Conservation (phyloP, 164 flowering plant genomes). For the Houttuynia cordata region DNA sequence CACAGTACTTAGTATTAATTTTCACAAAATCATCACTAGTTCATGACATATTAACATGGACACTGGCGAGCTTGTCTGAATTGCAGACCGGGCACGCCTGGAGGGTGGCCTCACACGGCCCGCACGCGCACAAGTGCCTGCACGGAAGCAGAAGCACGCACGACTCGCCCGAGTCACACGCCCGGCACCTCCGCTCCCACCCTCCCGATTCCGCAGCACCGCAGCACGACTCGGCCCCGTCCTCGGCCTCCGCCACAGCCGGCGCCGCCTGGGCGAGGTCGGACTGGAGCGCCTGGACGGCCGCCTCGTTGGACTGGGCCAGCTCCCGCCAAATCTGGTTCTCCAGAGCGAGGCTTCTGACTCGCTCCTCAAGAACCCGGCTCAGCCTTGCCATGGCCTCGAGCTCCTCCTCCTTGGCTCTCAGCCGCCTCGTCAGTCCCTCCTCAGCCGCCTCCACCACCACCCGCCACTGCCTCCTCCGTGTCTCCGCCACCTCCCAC, state of each 20-base stretch:
- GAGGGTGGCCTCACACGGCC: conserved; percentile 32
- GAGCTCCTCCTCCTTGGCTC: conserved; percentile 54
- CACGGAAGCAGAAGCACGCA: conserved; percentile 55
- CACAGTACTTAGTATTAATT: too few species aligned
- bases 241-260: too few species aligned
- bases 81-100: conserved; percentile 54
- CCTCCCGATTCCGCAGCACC: conserved; percentile 4
- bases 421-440: too few species aligned
- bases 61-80: conserved; percentile 29
- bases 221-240: conserved; percentile 17
- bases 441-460: conserved; percentile 34
- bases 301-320: conserved; percentile 67
- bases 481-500: conserved; percentile 36
- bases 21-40: too few species aligned
- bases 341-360: conserved; percentile 43
- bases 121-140: conserved; percentile 56
- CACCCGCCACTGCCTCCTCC: conserved; percentile 31
- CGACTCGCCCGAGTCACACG: conserved; percentile 29
- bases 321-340: conserved; percentile 68
- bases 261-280: conserved; percentile 58
- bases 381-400: conserved; percentile 47
- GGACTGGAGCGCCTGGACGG: conserved; percentile 43
- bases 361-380: conserved; percentile 44
- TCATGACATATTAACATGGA: conserved; percentile 32
- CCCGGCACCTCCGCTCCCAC: conserved; percentile 12